phyloP scores from a whole-genome alignment of 768 basidiomycete genomes.

The Boletales sp. region DNA sequence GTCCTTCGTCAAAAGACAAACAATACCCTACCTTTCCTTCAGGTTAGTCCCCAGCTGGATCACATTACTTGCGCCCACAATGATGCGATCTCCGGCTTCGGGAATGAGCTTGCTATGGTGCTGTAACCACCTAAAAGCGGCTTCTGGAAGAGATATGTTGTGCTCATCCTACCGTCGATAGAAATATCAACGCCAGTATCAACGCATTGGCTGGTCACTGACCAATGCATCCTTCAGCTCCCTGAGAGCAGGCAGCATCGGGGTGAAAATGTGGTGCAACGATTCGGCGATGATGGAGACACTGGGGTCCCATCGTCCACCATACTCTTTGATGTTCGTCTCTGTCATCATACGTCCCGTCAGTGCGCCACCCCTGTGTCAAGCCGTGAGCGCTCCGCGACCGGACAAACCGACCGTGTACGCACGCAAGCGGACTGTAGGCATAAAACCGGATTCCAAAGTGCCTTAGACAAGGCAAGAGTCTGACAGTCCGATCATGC shows the following conservation, averaged over 20 bases:
- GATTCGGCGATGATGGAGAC: not conserved
- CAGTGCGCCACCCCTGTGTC: slow-evolving; percentile 10
- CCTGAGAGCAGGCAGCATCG: slow-evolving; percentile 12
- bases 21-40: slow-evolving; percentile 4
- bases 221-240: slow-evolving; percentile 17
- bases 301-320: slow-evolving; percentile 11
- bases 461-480: slow-evolving; percentile 42
- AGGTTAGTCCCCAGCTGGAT: slow-evolving; percentile 32
- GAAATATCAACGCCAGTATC: not conserved
- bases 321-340: not conserved
- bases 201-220: not conserved
- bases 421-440: slow-evolving; percentile 20
- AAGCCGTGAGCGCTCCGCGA: too few species aligned
- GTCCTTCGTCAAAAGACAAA: not conserved
- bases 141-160: slow-evolving; percentile 9
- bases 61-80: slow-evolving; percentile 37
- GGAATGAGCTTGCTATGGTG: slow-evolving; percentile 17
- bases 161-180: slow-evolving; percentile 7
- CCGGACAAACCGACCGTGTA: not conserved
- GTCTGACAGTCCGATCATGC: slow-evolving; percentile 6
- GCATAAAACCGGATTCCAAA: slow-evolving; percentile 40
- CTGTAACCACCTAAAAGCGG: slow-evolving; percentile 21
- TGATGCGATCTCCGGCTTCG: slow-evolving; percentile 22
- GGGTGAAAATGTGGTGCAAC: slow-evolving; percentile 1
- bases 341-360: slow-evolving; percentile 9